Evolutionary conservation across 495 filamentous ascomycete species (phyloP), one percentile per base, ranked within the genome.

Genomic region (Trichoderma erinaceum): DNA sequence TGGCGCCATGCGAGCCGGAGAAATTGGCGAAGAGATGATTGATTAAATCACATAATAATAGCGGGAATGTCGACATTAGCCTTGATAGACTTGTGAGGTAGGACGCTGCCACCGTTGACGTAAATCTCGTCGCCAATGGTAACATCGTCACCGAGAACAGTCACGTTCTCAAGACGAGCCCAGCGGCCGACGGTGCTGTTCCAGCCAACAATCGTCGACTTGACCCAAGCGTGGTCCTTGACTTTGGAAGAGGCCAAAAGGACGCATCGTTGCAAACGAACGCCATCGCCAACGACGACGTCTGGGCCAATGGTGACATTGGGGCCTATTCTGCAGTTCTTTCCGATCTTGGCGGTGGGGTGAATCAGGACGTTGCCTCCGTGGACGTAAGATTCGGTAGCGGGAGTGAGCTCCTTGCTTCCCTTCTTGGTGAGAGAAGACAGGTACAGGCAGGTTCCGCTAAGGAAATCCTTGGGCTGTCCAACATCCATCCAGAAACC

Each of bases 401-500:
- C 77, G 8, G 93, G 81, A 27, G 89, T 88, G 63, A 99, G 89
- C 67, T 90, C 84, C 80, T 96, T 94, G 68, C 91, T 91, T 75
- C 89, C 88, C 81, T 92, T 95, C 86, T 97, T 97, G 13, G 93
- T 85, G 67, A 99, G 87, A 15, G 91, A 96, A 27, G 90, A 92
- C 65, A 99, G 89, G 82, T 98, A 99, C 64, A 99, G 86, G 78
- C 96, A 99, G 70, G 95, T 98, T 69, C 95, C 95, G 41, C 88
- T 91, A 65, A 99, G 83, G 85, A 99, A 99, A 77, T 99, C 95
- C 81, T 99, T 99, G 66, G 95, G 95, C 78, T 99, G 95, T 72
- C 95, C 95, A 68, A 99, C 93, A 73, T 99, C 95, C 95, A 99
- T 99, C 95, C 95, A 99, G 84, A 97, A 99, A 71, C 95, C 93